Evolutionary conservation across 2,329 filamentous ascomycete species (phyloP).

Genomic region (Seiridium cupressi): DNA sequence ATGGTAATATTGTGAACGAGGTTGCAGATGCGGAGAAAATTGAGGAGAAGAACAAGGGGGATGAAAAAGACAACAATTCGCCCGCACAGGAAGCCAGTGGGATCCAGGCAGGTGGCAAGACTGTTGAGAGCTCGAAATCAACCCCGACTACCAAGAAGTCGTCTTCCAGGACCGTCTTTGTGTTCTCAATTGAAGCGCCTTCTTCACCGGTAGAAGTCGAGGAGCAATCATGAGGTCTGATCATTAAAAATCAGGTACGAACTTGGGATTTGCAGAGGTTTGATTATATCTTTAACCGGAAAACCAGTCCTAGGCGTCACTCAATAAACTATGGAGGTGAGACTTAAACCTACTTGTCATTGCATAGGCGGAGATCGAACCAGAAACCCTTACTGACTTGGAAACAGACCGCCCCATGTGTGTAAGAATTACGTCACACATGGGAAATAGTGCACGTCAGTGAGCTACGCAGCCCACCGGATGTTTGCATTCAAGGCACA

Average conservation of each 20-base stretch:
- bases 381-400: too few relatives aligned
- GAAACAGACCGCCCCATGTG: too few relatives aligned
- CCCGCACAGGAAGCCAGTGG: slow-evolving; percentile 8
- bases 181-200: slow-evolving; percentile 28
- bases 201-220: slow-evolving; percentile 7
- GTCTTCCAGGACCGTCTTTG: slow-evolving; percentile 20
- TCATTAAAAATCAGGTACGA: background rate
- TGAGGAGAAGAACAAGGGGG: slow-evolving; percentile 31
- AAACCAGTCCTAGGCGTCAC: too few relatives aligned
- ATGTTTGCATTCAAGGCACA: too few relatives aligned
- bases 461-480: too few relatives aligned
- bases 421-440: too few relatives aligned
- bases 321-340: too few relatives aligned
- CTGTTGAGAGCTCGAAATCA: slow-evolving; percentile 4
- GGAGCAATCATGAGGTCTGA: background rate
- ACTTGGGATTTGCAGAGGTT: too few relatives aligned
- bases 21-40: slow-evolving; percentile 33
- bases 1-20: slow-evolving; percentile 44
- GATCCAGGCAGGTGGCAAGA: background rate
- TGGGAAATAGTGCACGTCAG: too few relatives aligned
- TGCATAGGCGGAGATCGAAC: too few relatives aligned
- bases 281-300: too few relatives aligned
- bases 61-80: slow-evolving; percentile 7
- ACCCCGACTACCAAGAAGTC: background rate
- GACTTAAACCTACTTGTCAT: too few relatives aligned